These are phyloP conservation scores for Cystobasidium tubakii DNA, from an alignment of 768 basidiomycete genomes.

Conservation along the genomic window DNA sequence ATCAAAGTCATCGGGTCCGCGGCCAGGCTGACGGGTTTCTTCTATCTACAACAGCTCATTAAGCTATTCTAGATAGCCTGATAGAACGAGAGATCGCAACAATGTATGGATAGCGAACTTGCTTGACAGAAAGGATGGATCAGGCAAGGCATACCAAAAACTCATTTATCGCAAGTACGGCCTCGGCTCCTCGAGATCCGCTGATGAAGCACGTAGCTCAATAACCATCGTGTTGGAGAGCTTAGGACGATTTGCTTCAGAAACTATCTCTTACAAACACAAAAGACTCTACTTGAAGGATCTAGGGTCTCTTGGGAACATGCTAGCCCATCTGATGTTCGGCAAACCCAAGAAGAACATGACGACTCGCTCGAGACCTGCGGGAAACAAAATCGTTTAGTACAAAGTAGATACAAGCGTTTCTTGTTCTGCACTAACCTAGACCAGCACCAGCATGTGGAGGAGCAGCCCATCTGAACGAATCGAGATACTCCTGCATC, in stretches of 20 bases:
- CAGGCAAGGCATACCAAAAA: too few species aligned
- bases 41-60: neutral
- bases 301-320: conserved; percentile 97
- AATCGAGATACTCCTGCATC: conserved; percentile 89
- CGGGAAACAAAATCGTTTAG: too few species aligned
- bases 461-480: conserved; percentile 86
- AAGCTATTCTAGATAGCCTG: neutral
- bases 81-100: neutral
- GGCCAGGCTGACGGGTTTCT: neutral
- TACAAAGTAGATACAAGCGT: too few species aligned
- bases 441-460: conserved; percentile 97
- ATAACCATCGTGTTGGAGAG: too few species aligned
- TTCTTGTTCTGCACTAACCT: conserved; percentile 50
- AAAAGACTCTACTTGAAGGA: conserved; percentile 53
- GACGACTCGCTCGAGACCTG: conserved; percentile 53
- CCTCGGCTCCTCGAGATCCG: too few species aligned
- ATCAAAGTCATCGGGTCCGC: neutral
- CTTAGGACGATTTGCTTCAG: neutral
- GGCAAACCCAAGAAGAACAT: conserved; percentile 97
- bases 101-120: neutral
- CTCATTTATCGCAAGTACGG: too few species aligned
- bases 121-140: too few species aligned
- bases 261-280: too few species aligned
- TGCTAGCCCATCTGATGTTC: conserved; percentile 83
- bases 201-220: too few species aligned